Percentiles rank a stretch among this genome's conserved stretches.
phyloP scores from a whole-genome alignment of 2,329 filamentous ascomycete genomes.

The Fusarium pseudocircinatum region DNA sequence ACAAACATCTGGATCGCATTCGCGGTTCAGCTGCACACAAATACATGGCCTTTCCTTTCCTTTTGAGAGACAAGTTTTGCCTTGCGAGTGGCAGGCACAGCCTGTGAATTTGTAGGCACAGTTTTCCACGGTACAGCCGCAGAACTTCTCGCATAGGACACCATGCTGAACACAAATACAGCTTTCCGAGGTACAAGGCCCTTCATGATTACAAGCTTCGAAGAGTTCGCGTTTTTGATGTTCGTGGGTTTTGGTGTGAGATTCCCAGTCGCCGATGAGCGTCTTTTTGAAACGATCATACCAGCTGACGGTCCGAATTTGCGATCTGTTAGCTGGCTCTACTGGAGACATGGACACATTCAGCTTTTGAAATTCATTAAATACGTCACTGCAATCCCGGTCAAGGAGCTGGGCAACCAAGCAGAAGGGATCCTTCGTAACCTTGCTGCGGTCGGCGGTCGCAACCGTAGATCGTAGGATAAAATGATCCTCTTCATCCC shows the following conservation, averaged over 20 bases:
- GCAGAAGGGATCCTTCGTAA: conserved; percentile 57
- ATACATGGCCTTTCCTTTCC: conserved; percentile 71
- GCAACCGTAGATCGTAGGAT: conserved; percentile 59
- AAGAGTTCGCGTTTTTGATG: conserved; percentile 66
- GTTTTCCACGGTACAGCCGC: conserved; percentile 66
- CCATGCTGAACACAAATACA: conserved; percentile 71
- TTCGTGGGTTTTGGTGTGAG: conserved; percentile 63
- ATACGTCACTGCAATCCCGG: conserved; percentile 63
- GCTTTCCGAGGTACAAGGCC: conserved; percentile 67
- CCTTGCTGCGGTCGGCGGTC: conserved; percentile 53
- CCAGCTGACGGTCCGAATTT: conserved; percentile 60
- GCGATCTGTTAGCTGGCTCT: conserved; percentile 44
- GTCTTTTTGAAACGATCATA: conserved; percentile 67
- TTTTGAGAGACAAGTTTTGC: conserved; percentile 66
- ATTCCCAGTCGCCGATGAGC: conserved; percentile 64
- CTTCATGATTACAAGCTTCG: conserved; percentile 75
- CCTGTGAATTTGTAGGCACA: conserved; percentile 74
- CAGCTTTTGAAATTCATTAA: conserved; percentile 45
- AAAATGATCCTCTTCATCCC: conserved; percentile 60
- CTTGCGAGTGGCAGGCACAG: conserved; percentile 69
- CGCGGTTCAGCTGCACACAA: conserved; percentile 76
- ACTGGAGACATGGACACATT: conserved; percentile 40
- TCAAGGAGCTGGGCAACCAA: conserved; percentile 60
- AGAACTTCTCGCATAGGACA: conserved; percentile 78
- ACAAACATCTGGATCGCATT: conserved; percentile 84